Base-by-base conservation (phyloP, 2,329 filamentous ascomycete genomes). In the Microdochium trichocladiopsis region DNA sequence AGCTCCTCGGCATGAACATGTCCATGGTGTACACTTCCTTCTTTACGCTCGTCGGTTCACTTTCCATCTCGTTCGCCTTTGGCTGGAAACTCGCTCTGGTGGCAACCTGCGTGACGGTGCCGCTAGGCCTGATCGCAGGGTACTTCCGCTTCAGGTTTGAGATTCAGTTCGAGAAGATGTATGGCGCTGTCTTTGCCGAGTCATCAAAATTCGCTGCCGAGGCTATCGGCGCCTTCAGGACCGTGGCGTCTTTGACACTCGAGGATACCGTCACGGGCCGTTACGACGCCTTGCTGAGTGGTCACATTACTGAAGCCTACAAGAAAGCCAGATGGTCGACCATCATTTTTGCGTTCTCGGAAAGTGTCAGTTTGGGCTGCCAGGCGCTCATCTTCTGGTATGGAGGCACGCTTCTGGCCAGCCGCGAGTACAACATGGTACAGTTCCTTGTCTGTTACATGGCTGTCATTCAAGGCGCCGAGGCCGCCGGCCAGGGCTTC, bases 81-180 rank as follows among this genome's bases (percentile, higher is more conserved):
- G 85, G 86, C 1, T 92, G 88, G 88, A 92, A 90, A 64, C 73
- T 93, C 9, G 82, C 84, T 0, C 69, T 90, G 0, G 83, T 92
- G 0, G 77, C 80, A 0, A 70, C 83, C 9, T 86, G 82, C 58
- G 80, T 87, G 9, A 77, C 79, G 5, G 66, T 80, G 51, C 79
- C 79, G 1, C 62, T 82, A 22, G 70, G 74, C 47, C 57, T 82
- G 3, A 51, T 65, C 4, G 71, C 75, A 0, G 74, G 73, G 0
- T 83, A 73, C 59, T 77, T 72, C 65, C 74, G 79, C 1, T 68
- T 82, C 57, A 74, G 69, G 55, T 80, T 80, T 57, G 84, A 87
- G 64, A 65, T 83, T n/a, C 72, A 84, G 55, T 88, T 90, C 54
- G 84, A 87, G 55, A 76, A 80, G 58, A 80, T 87, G 74, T 87